Conservation (phyloP, 176 grass and related monocot species). For the sorghum (Sorghum bicolor) region Sorghum_bicolor_NCBIv3 NC_012877.2:50658001-50658500, state of each 20-base stretch:
- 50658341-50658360: neutral
- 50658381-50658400: neutral
- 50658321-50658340: conserved; percentile 11
- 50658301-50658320: conserved; percentile 37
- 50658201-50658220: conserved; percentile 10
- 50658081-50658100: neutral
- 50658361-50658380: neutral
- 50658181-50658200: conserved; percentile 29
- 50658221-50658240: conserved; percentile 36
- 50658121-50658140: neutral
- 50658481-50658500: neutral
- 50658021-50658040: neutral
- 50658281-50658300: neutral
- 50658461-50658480: neutral
- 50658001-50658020: neutral
- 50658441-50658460: neutral
- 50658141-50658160: neutral
- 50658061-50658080: neutral
- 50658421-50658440: neutral
- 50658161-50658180: conserved; percentile 25
- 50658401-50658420: neutral
- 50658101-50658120: conserved; percentile 4
- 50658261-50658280: neutral
- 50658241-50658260: conserved; percentile 49
- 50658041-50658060: neutral